Base-by-base conservation (phyloP, 1,139 yeast species). In the Zygosaccharomyces sapae region DNA sequence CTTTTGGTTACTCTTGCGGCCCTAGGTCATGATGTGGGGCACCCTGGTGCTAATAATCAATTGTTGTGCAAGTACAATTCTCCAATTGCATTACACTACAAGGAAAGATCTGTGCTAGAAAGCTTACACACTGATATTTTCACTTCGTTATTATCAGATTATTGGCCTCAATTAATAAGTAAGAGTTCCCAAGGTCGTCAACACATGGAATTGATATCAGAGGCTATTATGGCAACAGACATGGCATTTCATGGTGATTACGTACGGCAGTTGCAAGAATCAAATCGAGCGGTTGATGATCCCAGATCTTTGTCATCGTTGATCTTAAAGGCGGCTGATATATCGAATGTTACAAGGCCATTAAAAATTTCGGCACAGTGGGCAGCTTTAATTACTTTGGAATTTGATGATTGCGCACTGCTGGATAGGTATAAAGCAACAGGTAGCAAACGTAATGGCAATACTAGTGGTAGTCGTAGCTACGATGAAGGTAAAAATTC, bases 11-110 rank as follows among this genome's bases (percentile, higher is more conserved):
- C 87, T 38, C 73, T 89, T 20, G 87, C 96, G 1, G 95, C 96
- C 1, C 70, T 90, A 43, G 97, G 98, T 41, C 98, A 92, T 67
- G 98, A 92, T 67, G 82, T 87, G 29, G 96, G 96, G 18, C 98
- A 92, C 66, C 97, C 98, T 0, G 98, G 97, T 1, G 82, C 89
- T 16, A 88, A 95, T 9, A 88, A 89, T 66, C 80, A 81, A 38
- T 82, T 88, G 55, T 70, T 90, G 68, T 73, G 76, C 29, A 72
- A 77, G 50, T 67, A 79, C 56, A 67, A 75, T n/a, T 77, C 95
- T 0, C 89, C 90, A 6, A 72, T 87, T 22, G 79, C 94, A 2
- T 66, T 68, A 46, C 62, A 79, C 13, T 88, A 80, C 68, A 73
- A 80, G 49, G 82, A 81, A 54, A 70, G 79, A 49, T 83, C 92